Conservation (phyloP, 1,139 yeast species). For the Saccharomyces hybrid region DNA sequence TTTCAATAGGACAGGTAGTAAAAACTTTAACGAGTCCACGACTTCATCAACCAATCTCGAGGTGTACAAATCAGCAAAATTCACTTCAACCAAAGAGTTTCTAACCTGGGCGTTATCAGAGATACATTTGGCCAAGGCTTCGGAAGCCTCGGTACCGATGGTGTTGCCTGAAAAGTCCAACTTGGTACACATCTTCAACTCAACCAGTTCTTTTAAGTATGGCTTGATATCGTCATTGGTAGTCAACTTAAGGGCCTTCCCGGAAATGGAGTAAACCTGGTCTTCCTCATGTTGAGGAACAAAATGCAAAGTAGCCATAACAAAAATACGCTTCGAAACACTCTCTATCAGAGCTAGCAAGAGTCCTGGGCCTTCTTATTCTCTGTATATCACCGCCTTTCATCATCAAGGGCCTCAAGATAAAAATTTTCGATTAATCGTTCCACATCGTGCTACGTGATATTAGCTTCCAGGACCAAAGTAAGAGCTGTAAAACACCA, state of each 20-base stretch:
- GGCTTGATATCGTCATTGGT: constrained; percentile 65
- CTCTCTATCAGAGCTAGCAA: background rate
- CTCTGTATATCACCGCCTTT: background rate
- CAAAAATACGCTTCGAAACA: background rate
- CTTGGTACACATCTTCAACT: constrained; percentile 41
- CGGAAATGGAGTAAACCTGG: constrained; percentile 54
- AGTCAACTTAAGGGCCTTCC: constrained; percentile 72
- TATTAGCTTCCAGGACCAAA: background rate
- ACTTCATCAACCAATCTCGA: constrained; percentile 93
- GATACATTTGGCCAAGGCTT: constrained; percentile 58
- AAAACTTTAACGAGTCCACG: constrained; percentile 67
- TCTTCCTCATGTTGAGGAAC: constrained; percentile 27
- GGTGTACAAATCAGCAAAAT: constrained; percentile 88
- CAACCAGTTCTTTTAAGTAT: constrained; percentile 45
- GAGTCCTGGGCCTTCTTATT: background rate
- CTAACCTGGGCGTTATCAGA: constrained; percentile 36
- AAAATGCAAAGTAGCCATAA: constrained; percentile 36
- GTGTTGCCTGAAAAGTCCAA: constrained; percentile 90
- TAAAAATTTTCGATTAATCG: background rate
- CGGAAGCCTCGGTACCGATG: constrained; percentile 83
- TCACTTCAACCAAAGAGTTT: constrained; percentile 53
- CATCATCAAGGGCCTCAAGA: background rate
- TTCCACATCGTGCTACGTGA: background rate
- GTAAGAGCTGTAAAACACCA: background rate
- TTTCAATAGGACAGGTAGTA: constrained; percentile 65